phyloP scores from a whole-genome alignment of 1,139 yeast species.

The Spathaspora jeffriesii region DNA sequence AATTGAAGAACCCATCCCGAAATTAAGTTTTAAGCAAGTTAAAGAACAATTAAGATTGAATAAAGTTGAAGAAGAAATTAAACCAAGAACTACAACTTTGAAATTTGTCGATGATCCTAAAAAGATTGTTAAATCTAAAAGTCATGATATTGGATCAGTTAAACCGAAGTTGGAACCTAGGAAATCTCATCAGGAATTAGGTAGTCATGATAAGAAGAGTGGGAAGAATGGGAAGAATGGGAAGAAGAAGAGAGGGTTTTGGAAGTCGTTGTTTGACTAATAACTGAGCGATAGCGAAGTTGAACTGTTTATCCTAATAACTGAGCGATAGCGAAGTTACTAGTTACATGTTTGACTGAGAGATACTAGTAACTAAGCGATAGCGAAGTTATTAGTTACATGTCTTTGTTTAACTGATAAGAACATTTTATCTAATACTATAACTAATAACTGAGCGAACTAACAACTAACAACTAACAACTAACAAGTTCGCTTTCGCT shows the following conservation, averaged over 20 bases:
- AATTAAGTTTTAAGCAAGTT: slow-evolving; percentile 38
- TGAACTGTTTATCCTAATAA: too few relatives aligned
- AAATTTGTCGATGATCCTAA: slow-evolving; percentile 30
- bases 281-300: slow-evolving; percentile 8
- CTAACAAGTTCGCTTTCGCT: too few relatives aligned
- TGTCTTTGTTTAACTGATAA: too few relatives aligned
- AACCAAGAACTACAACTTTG: slow-evolving; percentile 18
- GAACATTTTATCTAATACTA: too few relatives aligned
- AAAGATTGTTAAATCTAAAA: slow-evolving; percentile 10
- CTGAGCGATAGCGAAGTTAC: not conserved
- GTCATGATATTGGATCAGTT: slow-evolving; percentile 15
- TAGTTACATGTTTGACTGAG: too few relatives aligned
- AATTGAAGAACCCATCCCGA: slow-evolving; percentile 19
- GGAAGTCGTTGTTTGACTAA: slow-evolving; percentile 34
- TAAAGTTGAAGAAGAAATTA: slow-evolving; percentile 5
- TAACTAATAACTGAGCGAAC: too few relatives aligned
- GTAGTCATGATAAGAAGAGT: not conserved
- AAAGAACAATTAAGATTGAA: slow-evolving; percentile 26
- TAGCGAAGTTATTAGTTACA: too few relatives aligned
- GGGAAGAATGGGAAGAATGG: slow-evolving; percentile 10
- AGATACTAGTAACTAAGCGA: too few relatives aligned
- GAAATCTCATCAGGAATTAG: slow-evolving; percentile 28
- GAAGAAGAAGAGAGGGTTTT: slow-evolving; percentile 25
- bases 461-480: too few relatives aligned
- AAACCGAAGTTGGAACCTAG: slow-evolving; percentile 36